Percentiles rank a stretch among this genome's conserved stretches.
Evolutionary conservation across 2,329 filamentous ascomycete species (phyloP).

Genomic region (Pseudonectria buxi): DNA sequence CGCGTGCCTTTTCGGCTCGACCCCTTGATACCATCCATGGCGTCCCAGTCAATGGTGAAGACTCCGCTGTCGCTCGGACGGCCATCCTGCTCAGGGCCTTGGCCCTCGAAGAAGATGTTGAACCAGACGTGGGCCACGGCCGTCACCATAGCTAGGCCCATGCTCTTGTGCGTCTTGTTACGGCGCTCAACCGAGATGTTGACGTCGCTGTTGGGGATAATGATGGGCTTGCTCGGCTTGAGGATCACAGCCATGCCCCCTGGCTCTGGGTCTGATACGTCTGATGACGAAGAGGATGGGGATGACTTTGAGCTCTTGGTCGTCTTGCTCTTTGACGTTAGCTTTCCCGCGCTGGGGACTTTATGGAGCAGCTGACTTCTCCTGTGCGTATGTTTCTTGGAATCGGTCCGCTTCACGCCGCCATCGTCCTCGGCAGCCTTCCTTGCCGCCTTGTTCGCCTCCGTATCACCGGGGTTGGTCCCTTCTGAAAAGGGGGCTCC

Average conservation of each 20-base stretch:
- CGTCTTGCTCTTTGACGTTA: conserved; percentile 11
- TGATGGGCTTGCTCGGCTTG: conserved; percentile 60
- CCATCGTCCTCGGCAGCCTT: not conserved
- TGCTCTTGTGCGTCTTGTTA: conserved; percentile 67
- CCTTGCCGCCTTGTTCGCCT: conserved; percentile 4
- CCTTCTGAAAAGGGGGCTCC: conserved; percentile 27
- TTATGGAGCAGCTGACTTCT: too few relatives aligned
- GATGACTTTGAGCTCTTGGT: conserved; percentile 11
- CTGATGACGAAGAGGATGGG: conserved; percentile 10
- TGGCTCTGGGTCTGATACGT: conserved; percentile 37
- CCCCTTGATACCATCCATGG: conserved; percentile 92
- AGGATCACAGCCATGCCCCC: conserved; percentile 73
- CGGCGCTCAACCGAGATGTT: conserved; percentile 86
- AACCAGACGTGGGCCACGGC: conserved; percentile 96
- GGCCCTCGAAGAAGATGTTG: conserved; percentile 87
- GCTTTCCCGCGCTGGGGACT: not conserved
- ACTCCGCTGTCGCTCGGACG: conserved; percentile 59
- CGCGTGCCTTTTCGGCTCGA: conserved; percentile 73
- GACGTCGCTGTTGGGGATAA: conserved; percentile 74
- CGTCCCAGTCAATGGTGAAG: conserved; percentile 53
- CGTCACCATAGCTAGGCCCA: conserved; percentile 85
- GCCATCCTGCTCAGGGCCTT: conserved; percentile 62
- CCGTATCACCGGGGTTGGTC: conserved; percentile 18
- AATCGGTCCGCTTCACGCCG: too few relatives aligned
- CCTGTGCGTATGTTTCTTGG: too few relatives aligned